Conservation (phyloP, 345 rosid species). For the Cardiospermum halicacabum region DNA sequence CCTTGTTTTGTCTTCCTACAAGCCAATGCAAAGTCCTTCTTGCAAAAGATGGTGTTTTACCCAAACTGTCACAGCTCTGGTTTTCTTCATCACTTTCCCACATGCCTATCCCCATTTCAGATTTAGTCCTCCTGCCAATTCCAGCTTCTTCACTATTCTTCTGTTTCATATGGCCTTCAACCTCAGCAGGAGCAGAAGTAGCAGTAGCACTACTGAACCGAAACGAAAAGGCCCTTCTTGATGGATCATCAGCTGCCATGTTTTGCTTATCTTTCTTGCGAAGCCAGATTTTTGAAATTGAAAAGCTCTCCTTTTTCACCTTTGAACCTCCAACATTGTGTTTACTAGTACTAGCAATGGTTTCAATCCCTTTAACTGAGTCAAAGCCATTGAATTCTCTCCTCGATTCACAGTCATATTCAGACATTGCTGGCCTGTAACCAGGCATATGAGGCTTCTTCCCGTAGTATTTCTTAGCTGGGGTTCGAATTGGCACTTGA, state of each 20-base stretch:
- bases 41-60: slow-evolving; percentile 88
- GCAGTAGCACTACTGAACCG: slow-evolving; percentile 26
- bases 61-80: slow-evolving; percentile 36
- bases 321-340: slow-evolving; percentile 22
- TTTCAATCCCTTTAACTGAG: slow-evolving; percentile 18
- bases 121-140: slow-evolving; percentile 26
- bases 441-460: slow-evolving; percentile 55
- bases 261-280: slow-evolving; percentile 51
- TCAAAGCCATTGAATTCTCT: slow-evolving; percentile 49
- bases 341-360: slow-evolving; percentile 12
- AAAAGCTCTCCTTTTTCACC: slow-evolving; percentile 64
- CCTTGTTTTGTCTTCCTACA: slow-evolving; percentile 86
- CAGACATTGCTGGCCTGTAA: slow-evolving; percentile 65
- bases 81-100: slow-evolving; percentile 39
- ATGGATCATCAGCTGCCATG: slow-evolving; percentile 29
- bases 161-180: slow-evolving; percentile 19
- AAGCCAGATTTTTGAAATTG: slow-evolving; percentile 87
- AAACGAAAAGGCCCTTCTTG: slow-evolving; percentile 67
- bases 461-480: slow-evolving; percentile 49
- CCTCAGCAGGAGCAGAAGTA: not conserved
- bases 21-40: slow-evolving; percentile 93
- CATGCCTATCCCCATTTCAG: slow-evolving; percentile 35
- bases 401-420: slow-evolving; percentile 57
- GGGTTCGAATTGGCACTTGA: slow-evolving; percentile 69
- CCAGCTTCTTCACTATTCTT: slow-evolving; percentile 19